These are phyloP conservation scores for Venturia pyrina DNA, from an alignment of 2,329 filamentous ascomycete genomes.

Conservation along the genomic window DNA sequence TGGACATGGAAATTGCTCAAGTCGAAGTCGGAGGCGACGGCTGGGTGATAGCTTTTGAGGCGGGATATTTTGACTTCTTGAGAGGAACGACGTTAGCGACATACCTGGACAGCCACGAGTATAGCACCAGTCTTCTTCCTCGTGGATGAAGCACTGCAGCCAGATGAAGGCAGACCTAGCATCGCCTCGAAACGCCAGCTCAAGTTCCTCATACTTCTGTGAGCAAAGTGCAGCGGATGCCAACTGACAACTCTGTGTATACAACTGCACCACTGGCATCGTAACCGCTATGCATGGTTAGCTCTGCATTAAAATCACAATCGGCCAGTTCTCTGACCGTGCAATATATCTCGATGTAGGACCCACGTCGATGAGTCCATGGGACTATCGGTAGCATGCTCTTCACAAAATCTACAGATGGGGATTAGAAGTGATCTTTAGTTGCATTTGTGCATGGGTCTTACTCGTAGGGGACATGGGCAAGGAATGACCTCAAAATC, in stretches of 20 bases:
- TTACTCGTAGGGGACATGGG: conserved; percentile 29
- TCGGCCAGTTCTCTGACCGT: no score
- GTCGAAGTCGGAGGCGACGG: no score
- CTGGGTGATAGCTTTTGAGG: background rate
- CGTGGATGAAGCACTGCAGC: conserved; percentile 47
- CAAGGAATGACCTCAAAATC: conserved; percentile 33
- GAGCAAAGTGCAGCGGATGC: conserved; percentile 41
- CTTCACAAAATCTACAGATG: conserved; percentile 31
- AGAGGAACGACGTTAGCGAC: background rate
- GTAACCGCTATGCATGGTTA: no score
- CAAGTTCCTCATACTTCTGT: conserved; percentile 40
- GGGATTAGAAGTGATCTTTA: background rate
- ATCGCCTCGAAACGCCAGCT: conserved; percentile 46
- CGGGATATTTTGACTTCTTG: no score
- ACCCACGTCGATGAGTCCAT: conserved; percentile 32
- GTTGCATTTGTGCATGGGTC: conserved; percentile 15
- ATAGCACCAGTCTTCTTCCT: conserved; percentile 48
- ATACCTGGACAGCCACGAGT: conserved; percentile 43
- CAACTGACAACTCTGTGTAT: conserved; percentile 43
- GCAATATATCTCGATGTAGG: conserved; percentile 48
- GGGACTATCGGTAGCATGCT: conserved; percentile 26
- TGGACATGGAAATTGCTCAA: no score
- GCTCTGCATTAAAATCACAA: no score
- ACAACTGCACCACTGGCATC: conserved; percentile 47
- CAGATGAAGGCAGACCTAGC: conserved; percentile 49